These are phyloP conservation scores for Primulina tabacum DNA, from an alignment of 257 asterid species.

Conservation along the genomic window DNA sequence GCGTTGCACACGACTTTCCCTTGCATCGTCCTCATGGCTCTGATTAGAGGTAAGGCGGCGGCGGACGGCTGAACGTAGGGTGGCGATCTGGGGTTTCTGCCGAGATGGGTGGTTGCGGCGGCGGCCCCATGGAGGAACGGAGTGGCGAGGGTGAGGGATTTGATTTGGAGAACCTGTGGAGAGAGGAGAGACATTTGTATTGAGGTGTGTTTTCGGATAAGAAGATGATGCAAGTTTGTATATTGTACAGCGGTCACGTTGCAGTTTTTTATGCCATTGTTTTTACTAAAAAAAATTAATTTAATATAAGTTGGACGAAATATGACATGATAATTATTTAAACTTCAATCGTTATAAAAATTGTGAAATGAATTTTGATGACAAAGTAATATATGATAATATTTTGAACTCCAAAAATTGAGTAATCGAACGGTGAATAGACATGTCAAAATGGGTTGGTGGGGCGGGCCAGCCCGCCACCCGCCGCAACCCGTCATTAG, in stretches of 20 bases:
- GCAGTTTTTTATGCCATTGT: no score
- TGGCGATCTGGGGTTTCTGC: slow-evolving; percentile 34
- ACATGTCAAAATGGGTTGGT: no score
- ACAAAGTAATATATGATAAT: no score
- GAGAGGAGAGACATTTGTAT: slow-evolving; percentile 44
- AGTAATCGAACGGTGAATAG: no score
- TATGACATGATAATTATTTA: no score
- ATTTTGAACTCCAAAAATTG: no score
- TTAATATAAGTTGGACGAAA: no score
- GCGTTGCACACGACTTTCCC: slow-evolving; percentile 77
- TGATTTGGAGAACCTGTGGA: slow-evolving; percentile 54
- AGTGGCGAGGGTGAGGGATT: slow-evolving; percentile 48
- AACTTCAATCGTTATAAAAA: no score
- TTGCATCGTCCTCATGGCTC: slow-evolving; percentile 65
- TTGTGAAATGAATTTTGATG: no score
- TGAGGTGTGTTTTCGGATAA: slow-evolving; percentile 11
- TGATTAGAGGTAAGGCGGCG: slow-evolving; percentile 43
- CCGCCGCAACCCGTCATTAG: no score
- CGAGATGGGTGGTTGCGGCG: slow-evolving; percentile 37
- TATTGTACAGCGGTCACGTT: not conserved
- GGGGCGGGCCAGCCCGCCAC: no score
- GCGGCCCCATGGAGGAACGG: slow-evolving; percentile 81
- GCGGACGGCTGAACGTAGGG: slow-evolving; percentile 33
- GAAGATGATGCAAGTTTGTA: not conserved
- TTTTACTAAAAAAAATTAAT: no score